Base-by-base conservation (phyloP, 139 green algal species). In the Picochlorum sp. region DNA sequence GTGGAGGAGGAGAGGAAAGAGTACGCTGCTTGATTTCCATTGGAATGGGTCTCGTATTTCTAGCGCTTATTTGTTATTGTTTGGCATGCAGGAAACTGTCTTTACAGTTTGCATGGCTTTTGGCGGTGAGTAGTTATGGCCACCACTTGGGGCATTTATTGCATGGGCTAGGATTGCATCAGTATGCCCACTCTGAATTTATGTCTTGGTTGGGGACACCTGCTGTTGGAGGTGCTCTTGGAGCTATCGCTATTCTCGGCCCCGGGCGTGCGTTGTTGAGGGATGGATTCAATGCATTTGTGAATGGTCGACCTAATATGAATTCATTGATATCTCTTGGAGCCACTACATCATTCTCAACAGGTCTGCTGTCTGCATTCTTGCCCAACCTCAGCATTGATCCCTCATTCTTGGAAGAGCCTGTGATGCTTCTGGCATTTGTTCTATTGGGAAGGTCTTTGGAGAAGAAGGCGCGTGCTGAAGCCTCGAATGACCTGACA, bases 351-450 rank as follows among this genome's bases (percentile, higher is more conserved):
- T 87, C 84, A 5, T 94, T 95, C 68, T 45, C 51, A 30, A 80
- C 82, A 16, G 70, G 81, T 14, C 41, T 51, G 10, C 66, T 73
- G 18, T 60, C 57, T 34, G 77, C 67, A 31, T 6, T 80, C 47
- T 28, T 77, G 11, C 83, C 78, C 3, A 73, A 66, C 11, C 63
- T 89, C 2, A 77, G 59, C 31, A 78, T 87, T 51, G 80, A 91
- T 49, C 71, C 83, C 2, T 75, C 67, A 15, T 95, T 93, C 66
- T 74, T 95, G 60, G 89, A 96, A 71, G 90, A 97, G 79, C 90
- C 90, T 1, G 87, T 94, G 16, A 97, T 97, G 90, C 88, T 97
- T 77, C 85, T 97, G 63, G 88, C 84, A n/a, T 93, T 97, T 52
- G 88, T 97, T 68, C 81, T 97, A 69, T 77, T 96, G 49, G 90